These are phyloP conservation scores for Gamarada debralockiae DNA, from an alignment of 495 filamentous ascomycete species.

Conservation along the genomic window DNA sequence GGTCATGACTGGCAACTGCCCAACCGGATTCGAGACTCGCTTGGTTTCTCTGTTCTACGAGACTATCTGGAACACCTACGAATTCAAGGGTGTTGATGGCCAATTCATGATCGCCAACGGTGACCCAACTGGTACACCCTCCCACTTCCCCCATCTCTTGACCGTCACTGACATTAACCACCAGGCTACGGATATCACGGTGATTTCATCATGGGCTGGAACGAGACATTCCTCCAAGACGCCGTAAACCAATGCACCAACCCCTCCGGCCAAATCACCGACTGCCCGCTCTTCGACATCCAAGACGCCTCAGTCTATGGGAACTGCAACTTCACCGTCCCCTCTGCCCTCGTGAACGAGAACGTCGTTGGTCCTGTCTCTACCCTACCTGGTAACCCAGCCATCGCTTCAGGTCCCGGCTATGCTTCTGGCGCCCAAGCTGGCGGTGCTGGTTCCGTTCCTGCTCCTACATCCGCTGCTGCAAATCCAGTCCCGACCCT, in stretches of 20 bases:
- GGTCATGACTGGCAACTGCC: slow-evolving; percentile 75
- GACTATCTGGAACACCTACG: slow-evolving; percentile 77
- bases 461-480: slow-evolving; percentile 1
- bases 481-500: slow-evolving; percentile 7
- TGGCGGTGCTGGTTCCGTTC: not conserved
- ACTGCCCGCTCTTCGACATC: slow-evolving; percentile 58
- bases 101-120: slow-evolving; percentile 80
- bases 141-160: slow-evolving; percentile 5
- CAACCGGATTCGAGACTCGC: slow-evolving; percentile 63
- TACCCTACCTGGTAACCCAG: slow-evolving; percentile 49
- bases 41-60: slow-evolving; percentile 79
- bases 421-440: slow-evolving; percentile 33
- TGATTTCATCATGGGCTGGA: slow-evolving; percentile 81
- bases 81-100: slow-evolving; percentile 62
- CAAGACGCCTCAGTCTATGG: slow-evolving; percentile 39
- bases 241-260: slow-evolving; percentile 57
- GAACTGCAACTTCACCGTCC: slow-evolving; percentile 39
- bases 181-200: slow-evolving; percentile 46
- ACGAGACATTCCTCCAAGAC: slow-evolving; percentile 57
- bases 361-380: slow-evolving; percentile 31
- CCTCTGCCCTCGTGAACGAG: slow-evolving; percentile 35
- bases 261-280: slow-evolving; percentile 45
- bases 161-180: slow-evolving; percentile 3
- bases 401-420: slow-evolving; percentile 47
- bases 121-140: slow-evolving; percentile 59